Percentiles rank a stretch among this genome's conserved stretches.
Evolutionary conservation across 768 basidiomycete genomes (phyloP).

Genomic region (Suillus spraguei): DNA sequence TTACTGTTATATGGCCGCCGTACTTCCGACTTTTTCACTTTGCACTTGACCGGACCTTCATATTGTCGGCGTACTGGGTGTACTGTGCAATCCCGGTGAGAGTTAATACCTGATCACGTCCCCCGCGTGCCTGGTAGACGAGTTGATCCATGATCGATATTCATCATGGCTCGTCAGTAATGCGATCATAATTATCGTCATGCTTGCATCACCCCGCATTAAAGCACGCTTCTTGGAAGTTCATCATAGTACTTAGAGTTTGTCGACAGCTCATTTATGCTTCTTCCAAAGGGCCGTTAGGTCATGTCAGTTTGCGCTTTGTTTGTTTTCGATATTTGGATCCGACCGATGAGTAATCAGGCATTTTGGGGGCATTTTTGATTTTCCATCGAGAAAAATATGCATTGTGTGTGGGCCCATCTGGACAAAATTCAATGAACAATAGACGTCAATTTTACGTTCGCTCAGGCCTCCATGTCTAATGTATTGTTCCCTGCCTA

Average conservation of each 20-base stretch:
- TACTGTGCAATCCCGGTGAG: background rate
- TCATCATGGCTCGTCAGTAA: background rate
- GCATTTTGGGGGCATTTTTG: background rate
- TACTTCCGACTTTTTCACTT: background rate
- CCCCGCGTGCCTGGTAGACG: background rate
- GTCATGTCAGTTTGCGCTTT: background rate
- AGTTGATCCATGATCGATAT: background rate
- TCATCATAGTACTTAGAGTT: slow-evolving; percentile 6
- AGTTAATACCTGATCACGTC: background rate
- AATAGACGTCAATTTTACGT: background rate
- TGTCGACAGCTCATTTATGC: background rate
- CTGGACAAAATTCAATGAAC: background rate
- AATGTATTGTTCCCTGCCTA: background rate
- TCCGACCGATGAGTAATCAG: slow-evolving; percentile 3
- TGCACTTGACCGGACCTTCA: background rate
- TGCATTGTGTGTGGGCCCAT: background rate
- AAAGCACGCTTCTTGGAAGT: background rate
- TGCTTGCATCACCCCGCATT: slow-evolving; percentile 1
- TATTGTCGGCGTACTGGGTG: background rate
- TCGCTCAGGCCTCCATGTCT: background rate
- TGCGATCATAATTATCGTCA: background rate
- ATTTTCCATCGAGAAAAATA: background rate
- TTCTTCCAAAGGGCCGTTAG: background rate
- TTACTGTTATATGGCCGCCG: background rate
- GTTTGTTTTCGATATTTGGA: background rate